Conservation (phyloP, 257 asterid species). For the Solanum commersonii region DNA sequence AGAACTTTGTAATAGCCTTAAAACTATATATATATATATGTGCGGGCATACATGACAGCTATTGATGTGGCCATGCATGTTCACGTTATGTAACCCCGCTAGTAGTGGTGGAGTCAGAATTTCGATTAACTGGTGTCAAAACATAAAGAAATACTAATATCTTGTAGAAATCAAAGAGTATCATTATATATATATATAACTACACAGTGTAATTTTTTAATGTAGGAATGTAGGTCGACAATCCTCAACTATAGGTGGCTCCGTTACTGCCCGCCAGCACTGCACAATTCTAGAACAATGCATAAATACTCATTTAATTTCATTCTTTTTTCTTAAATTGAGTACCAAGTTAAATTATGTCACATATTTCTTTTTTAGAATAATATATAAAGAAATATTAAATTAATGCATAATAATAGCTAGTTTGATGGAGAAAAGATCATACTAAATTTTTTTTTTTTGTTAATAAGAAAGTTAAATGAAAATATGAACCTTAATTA, state of each 20-base stretch:
- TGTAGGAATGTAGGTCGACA: no score
- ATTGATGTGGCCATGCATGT: constrained; percentile 3
- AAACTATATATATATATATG: neutral
- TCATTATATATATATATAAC: no score
- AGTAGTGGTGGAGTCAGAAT: neutral
- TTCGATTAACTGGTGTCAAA: no score
- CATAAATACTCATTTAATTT: neutral
- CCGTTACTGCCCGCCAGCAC: neutral
- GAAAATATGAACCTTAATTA: neutral
- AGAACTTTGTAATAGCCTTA: neutral
- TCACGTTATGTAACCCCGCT: neutral
- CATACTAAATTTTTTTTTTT: neutral
- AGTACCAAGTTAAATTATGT: no score
- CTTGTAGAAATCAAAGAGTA: no score
- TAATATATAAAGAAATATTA: neutral
- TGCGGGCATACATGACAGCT: neutral
- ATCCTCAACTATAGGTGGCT: neutral
- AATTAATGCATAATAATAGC: neutral
- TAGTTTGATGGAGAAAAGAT: neutral
- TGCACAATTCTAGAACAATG: neutral
- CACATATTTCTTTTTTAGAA: neutral
- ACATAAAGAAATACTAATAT: no score
- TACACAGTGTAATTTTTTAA: no score
- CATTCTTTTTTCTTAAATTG: no score
- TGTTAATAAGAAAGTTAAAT: neutral